Conservation (phyloP, 257 asterid species). For the Schizonepeta tenuifolia region DNA sequence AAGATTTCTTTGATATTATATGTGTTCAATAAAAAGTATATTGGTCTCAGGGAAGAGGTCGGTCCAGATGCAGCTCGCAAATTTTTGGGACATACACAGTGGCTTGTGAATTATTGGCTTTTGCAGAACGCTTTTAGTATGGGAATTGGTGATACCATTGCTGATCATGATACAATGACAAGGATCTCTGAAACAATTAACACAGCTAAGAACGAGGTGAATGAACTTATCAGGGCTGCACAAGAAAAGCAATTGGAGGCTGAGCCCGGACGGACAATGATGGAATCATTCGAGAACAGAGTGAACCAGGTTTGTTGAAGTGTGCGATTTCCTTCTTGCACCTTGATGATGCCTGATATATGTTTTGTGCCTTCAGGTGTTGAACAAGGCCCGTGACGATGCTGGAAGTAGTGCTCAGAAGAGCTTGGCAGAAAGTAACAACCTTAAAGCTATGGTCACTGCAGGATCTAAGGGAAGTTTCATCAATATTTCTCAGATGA, state of each 20-base stretch:
- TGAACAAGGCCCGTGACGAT: conserved; percentile 99
- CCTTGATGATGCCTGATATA: conserved; percentile 23
- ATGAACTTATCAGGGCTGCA: conserved; percentile 72
- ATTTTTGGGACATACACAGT: conserved; percentile 96
- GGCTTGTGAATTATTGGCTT: conserved; percentile 99
- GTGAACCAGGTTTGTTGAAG: conserved; percentile 78
- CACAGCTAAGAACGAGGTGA: conserved; percentile 87
- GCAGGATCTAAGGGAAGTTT: conserved; percentile 99
- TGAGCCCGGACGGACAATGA: conserved; percentile 99
- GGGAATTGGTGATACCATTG: conserved; percentile 99
- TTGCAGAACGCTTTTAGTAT: conserved; percentile 93
- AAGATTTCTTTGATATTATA: background rate
- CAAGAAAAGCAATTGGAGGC: conserved; percentile 88
- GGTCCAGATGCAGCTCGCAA: conserved; percentile 99
- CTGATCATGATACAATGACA: conserved; percentile 93
- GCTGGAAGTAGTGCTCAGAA: conserved; percentile 99
- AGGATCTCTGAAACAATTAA: conserved; percentile 83
- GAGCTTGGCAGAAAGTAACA: conserved; percentile 95
- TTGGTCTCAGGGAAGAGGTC: conserved; percentile 88
- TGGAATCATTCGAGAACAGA: conserved; percentile 95
- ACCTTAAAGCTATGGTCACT: conserved; percentile 99
- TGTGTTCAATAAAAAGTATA: conserved; percentile 21
- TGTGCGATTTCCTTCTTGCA: conserved; percentile 16
- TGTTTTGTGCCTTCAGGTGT: conserved; percentile 58
- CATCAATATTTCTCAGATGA: conserved; percentile 98